These are phyloP conservation scores for Pseudocercospora crystallina DNA, from an alignment of 2,329 filamentous ascomycete genomes.

Conservation along the genomic window DNA sequence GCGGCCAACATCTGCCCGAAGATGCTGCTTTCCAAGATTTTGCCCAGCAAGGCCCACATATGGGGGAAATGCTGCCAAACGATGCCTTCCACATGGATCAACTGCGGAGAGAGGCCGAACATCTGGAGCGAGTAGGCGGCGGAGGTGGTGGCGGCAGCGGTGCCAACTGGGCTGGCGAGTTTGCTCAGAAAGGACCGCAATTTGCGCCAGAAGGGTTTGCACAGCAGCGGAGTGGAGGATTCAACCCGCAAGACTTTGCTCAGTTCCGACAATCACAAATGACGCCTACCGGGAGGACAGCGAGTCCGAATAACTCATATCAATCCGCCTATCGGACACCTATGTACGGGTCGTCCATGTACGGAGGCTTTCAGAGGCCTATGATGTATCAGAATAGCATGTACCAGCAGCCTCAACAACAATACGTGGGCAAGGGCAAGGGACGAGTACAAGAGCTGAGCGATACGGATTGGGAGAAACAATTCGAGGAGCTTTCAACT, in stretches of 20 bases:
- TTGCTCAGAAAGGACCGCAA: constrained; percentile 28
- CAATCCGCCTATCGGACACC: constrained; percentile 56
- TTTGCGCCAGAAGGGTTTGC: constrained; percentile 30
- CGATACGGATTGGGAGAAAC: constrained; percentile 91
- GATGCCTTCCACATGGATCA: constrained; percentile 67
- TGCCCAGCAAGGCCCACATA: constrained; percentile 71
- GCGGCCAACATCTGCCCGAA: constrained; percentile 27
- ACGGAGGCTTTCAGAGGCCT: constrained; percentile 40
- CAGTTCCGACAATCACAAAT: constrained; percentile 76
- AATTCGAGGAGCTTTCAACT: constrained; percentile 85
- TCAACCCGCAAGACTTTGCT: constrained; percentile 82
- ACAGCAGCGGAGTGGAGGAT: constrained; percentile 42
- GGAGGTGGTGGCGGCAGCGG: constrained; percentile 24
- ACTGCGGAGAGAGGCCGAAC: constrained; percentile 63
- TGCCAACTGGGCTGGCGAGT: constrained; percentile 35
- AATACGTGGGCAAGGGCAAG: constrained; percentile 77
- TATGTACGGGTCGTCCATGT: constrained; percentile 55
- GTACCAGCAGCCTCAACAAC: constrained; percentile 45
- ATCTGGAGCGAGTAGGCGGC: constrained; percentile 32
- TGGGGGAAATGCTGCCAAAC: constrained; percentile 54
- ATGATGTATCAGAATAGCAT: constrained; percentile 30
- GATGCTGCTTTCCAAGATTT: constrained; percentile 59
- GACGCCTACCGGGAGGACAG: constrained; percentile 57
- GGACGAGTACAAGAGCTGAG: constrained; percentile 82
- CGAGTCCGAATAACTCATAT: constrained; percentile 53